A percentile compares a stretch with the other conserved stretches of the same genome.
Evolutionary conservation across 768 basidiomycete species (phyloP).

Genomic region (Megacollybia marginata): DNA sequence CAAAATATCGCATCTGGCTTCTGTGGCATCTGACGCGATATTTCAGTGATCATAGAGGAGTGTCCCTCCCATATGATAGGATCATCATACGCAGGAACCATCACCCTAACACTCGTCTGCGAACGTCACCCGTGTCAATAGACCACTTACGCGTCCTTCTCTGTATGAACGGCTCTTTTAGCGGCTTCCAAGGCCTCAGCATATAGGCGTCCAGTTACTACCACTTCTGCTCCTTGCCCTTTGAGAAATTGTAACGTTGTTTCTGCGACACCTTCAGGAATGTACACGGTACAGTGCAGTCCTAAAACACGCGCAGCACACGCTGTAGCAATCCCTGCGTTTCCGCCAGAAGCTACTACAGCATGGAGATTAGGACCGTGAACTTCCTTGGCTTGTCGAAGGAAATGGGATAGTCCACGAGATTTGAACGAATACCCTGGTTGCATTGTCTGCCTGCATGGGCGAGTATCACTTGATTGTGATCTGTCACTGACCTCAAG

Average conservation of each 20-base stretch:
- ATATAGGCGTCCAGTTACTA: constrained; percentile 53
- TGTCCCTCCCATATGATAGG: constrained; percentile 70
- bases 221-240: constrained; percentile 47
- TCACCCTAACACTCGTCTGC: constrained; percentile 33
- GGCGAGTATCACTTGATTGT: constrained; percentile 1
- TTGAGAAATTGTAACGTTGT: constrained; percentile 43
- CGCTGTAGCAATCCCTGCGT: constrained; percentile 71
- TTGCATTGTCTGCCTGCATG: constrained; percentile 51
- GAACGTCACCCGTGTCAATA: constrained; percentile 1
- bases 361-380: constrained; percentile 52
- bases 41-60: constrained; percentile 64
- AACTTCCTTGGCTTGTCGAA: constrained; percentile 39
- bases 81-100: constrained; percentile 70
- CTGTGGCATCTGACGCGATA: constrained; percentile 40
- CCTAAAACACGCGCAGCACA: constrained; percentile 48
- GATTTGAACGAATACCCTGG: constrained; percentile 73
- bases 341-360: constrained; percentile 72
- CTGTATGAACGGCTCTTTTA: constrained; percentile 30
- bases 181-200: constrained; percentile 50
- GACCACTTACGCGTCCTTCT: constrained; percentile 45
- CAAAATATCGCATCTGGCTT: constrained; percentile 72
- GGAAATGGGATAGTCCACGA: constrained; percentile 60
- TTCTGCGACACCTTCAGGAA: constrained; percentile 47
- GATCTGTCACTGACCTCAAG: constrained; percentile 45
- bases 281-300: constrained; percentile 58